These are phyloP conservation scores for Trametes cingulata DNA, from an alignment of 768 basidiomycete species.

Conservation along the genomic window DNA sequence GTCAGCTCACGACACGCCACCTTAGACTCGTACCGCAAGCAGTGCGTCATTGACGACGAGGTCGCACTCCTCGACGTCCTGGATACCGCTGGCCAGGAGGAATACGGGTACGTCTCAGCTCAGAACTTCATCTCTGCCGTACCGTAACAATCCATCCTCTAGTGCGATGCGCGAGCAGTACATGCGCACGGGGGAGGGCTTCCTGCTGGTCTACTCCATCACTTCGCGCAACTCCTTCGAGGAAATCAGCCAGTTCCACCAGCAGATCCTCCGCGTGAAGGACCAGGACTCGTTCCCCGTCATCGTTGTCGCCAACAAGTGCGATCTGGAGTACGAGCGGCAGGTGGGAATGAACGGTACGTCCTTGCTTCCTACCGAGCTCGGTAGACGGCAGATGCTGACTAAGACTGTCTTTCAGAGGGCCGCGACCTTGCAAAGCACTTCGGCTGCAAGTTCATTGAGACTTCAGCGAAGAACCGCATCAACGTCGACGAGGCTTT, in stretches of 20 bases:
- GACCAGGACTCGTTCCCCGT: constrained; percentile 95
- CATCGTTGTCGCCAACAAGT: constrained; percentile 97
- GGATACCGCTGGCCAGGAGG: constrained; percentile 97
- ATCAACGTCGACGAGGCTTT: constrained; percentile 98
- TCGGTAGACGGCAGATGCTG: background rate
- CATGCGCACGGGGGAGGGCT: constrained; percentile 98
- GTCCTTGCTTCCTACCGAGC: constrained; percentile 20
- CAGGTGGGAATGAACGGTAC: constrained; percentile 94
- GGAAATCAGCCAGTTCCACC: constrained; percentile 94
- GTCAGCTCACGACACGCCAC: background rate
- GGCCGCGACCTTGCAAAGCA: constrained; percentile 95
- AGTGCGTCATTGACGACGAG: constrained; percentile 97
- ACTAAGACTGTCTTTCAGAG: constrained; percentile 55
- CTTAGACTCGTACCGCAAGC: constrained; percentile 93
- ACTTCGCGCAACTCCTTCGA: constrained; percentile 98
- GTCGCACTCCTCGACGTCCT: constrained; percentile 96
- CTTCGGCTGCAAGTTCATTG: constrained; percentile 92
- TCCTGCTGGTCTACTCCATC: constrained; percentile 96
- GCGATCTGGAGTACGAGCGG: constrained; percentile 92
- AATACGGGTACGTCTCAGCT: constrained; percentile 78
- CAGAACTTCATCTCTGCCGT: background rate
- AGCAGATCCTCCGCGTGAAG: constrained; percentile 95
- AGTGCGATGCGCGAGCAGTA: constrained; percentile 99
- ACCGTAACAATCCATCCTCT: constrained; percentile 6
- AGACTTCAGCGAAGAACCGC: constrained; percentile 94